These are phyloP conservation scores for Nicotiana sylvestris DNA, from an alignment of 257 asterid species.

Conservation along the genomic window DNA sequence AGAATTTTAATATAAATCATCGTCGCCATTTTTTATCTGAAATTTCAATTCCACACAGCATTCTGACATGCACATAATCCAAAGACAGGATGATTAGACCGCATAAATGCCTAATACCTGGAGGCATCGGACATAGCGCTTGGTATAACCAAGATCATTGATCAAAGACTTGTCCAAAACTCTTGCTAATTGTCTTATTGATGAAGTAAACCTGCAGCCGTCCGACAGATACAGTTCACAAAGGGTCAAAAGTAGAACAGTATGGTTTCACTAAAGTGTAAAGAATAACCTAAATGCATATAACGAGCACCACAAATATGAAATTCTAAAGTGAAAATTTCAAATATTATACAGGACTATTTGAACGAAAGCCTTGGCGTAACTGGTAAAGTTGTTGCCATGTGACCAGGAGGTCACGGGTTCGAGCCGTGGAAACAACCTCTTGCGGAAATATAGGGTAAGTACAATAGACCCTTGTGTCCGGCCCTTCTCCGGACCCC, in stretches of 20 bases:
- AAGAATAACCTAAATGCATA: neutral
- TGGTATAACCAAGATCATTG: constrained; percentile 23
- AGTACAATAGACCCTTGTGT: too few species aligned
- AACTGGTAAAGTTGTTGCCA: too few species aligned
- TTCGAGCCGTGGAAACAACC: too few species aligned
- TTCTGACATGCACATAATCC: neutral
- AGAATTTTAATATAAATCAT: neutral
- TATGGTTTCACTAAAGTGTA: neutral
- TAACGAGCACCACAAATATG: neutral
- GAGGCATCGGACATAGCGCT: constrained; percentile 23
- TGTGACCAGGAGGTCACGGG: too few species aligned
- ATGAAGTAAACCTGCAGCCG: constrained; percentile 16
- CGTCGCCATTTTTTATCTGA: neutral
- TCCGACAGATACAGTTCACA: neutral
- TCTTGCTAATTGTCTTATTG: constrained; percentile 21
- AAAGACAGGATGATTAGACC: neutral
- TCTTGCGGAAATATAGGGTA: too few species aligned
- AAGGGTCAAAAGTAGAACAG: neutral
- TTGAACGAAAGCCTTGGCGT: too few species aligned
- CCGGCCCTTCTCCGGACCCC: too few species aligned
- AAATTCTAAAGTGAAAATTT: neutral
- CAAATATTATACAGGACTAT: neutral
- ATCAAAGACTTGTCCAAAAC: constrained; percentile 12
- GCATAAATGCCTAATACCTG: constrained; percentile 17
- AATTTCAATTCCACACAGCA: neutral